phyloP scores from a whole-genome alignment of 176 grass and related monocot genomes.

The Musa beccarii region DNA sequence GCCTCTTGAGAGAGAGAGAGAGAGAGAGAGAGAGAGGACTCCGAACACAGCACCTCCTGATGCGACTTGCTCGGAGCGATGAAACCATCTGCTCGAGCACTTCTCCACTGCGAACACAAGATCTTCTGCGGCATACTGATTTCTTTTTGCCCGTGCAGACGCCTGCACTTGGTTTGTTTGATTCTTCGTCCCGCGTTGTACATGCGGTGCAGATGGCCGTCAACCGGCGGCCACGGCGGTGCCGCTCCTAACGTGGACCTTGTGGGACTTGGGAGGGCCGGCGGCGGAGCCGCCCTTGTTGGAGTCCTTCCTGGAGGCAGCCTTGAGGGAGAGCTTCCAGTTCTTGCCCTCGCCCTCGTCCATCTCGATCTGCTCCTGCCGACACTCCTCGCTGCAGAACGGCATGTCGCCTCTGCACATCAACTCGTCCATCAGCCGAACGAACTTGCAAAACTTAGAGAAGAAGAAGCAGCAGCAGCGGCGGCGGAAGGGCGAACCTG shows the following conservation, averaged over 20 bases:
- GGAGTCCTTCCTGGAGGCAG: conserved; percentile 2
- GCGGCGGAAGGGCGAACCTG: conserved; percentile 34
- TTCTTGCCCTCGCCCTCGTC: conserved; percentile 46
- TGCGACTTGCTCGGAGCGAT: too few species aligned
- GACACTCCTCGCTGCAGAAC: conserved; percentile 96
- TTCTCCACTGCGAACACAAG: too few species aligned
- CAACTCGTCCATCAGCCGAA: background rate
- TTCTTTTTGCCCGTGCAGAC: too few species aligned
- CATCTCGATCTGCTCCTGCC: conserved; percentile 81
- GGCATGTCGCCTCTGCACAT: conserved; percentile 70
- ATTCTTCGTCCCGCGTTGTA: too few species aligned
- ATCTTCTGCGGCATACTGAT: too few species aligned
- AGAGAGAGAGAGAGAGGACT: too few species aligned
- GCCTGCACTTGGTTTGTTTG: too few species aligned
- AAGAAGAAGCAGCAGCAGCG: background rate
- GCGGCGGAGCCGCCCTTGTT: background rate
- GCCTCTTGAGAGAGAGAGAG: too few species aligned
- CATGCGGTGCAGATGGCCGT: background rate
- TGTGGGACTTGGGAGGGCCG: background rate
- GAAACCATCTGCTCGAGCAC: too few species aligned
- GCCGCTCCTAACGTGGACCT: background rate
- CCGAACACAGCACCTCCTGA: too few species aligned
- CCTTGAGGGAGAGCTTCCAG: conserved; percentile 16
- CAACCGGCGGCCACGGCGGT: background rate
- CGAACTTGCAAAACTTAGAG: too few species aligned